Conservation (phyloP, 106 monocot genomes). For the Acanthochlamys bracteata region DNA sequence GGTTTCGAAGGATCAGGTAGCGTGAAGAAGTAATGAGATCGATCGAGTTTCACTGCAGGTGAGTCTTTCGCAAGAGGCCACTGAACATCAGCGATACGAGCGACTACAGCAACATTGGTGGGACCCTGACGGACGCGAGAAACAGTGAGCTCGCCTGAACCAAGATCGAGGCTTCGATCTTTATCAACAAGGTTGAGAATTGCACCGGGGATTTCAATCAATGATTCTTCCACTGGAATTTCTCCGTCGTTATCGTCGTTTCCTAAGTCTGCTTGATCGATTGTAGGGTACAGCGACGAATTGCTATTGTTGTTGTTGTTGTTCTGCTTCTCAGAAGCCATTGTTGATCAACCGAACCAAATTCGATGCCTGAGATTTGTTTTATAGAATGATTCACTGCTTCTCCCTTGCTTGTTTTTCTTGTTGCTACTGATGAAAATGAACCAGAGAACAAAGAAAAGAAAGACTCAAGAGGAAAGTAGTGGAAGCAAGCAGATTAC, state of each 20-base stretch:
- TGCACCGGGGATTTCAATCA: conserved; percentile 67
- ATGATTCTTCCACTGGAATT: conserved; percentile 54
- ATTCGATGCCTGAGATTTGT: neutral
- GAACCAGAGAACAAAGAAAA: too few relatives aligned
- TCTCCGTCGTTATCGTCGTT: neutral
- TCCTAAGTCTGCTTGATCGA: neutral
- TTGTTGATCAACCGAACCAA: neutral
- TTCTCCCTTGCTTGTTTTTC: too few relatives aligned
- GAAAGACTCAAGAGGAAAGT: too few relatives aligned
- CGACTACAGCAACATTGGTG: conserved; percentile 60
- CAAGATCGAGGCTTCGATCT: conserved; percentile 60
- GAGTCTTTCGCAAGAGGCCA: conserved; percentile 84
- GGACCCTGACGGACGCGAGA: conserved; percentile 54
- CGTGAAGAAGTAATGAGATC: conserved; percentile 90
- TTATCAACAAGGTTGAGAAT: conserved; percentile 87
- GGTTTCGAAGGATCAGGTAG: conserved; percentile 19
- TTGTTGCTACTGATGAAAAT: too few relatives aligned
- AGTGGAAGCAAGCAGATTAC: too few relatives aligned
- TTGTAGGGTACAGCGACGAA: neutral
- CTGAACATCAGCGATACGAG: conserved; percentile 50
- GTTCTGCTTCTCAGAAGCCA: neutral
- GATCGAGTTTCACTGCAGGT: conserved; percentile 72
- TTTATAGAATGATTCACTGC: neutral
- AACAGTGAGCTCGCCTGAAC: conserved; percentile 59
- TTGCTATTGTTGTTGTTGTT: neutral